Percentiles rank a stretch among this genome's conserved stretches.
These are phyloP conservation scores for Globisporangium ultimum DNA, from an alignment of 352 stramenopile genomes.

Conservation along the genomic window DNA sequence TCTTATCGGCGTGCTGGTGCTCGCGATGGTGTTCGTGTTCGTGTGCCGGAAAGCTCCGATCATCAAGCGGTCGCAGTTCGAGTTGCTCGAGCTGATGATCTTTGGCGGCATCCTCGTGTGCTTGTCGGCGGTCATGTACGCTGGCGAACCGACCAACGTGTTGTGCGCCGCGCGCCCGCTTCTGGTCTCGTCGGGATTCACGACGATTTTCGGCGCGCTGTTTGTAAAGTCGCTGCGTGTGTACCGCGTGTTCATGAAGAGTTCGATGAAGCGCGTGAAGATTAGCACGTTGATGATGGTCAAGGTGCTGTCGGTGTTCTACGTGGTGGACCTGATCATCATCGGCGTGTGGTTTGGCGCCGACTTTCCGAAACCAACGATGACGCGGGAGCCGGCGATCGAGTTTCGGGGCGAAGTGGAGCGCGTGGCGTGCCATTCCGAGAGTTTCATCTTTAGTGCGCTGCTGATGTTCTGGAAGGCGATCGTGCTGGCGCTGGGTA, in stretches of 20 bases:
- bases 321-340: too few relatives aligned
- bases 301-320: too few relatives aligned
- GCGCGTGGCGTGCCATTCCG: conserved; percentile 5
- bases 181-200: conserved; percentile 35
- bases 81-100: conserved; percentile 41
- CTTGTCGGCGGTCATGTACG: conserved; percentile 24
- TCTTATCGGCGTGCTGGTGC: conserved; percentile 16
- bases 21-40: conserved; percentile 22
- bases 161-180: conserved; percentile 34
- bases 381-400: too few relatives aligned
- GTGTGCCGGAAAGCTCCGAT: conserved; percentile 30
- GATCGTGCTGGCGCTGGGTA: not conserved
- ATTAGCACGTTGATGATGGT: too few relatives aligned
- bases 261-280: conserved; percentile 22
- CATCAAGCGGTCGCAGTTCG: conserved; percentile 44
- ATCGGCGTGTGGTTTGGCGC: too few relatives aligned
- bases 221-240: conserved; percentile 52
- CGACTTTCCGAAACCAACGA: too few relatives aligned
- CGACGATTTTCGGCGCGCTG: conserved; percentile 39
- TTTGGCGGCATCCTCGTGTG: conserved; percentile 35
- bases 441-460: conserved; percentile 12
- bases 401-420: not conserved
- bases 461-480: conserved; percentile 12
- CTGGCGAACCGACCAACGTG: conserved; percentile 19
- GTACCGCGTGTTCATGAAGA: conserved; percentile 50